Evolutionary conservation across 2,329 filamentous ascomycete genomes (phyloP).

Genomic region (Pseudogymnoascus sp.): DNA sequence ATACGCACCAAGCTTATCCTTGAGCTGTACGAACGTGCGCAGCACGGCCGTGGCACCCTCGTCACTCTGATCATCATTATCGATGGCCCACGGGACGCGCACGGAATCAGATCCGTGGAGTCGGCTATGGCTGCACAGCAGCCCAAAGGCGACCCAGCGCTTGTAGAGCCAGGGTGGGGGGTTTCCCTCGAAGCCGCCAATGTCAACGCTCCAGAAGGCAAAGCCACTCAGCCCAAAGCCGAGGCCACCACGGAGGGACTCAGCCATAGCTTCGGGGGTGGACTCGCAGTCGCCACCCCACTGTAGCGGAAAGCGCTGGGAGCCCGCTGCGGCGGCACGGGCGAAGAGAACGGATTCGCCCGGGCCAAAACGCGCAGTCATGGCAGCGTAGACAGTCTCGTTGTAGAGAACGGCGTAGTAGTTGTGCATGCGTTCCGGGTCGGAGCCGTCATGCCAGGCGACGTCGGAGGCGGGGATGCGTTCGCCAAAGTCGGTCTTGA

Average conservation of each 20-base stretch:
- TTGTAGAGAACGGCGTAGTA: conserved; percentile 57
- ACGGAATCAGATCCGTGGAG: conserved; percentile 53
- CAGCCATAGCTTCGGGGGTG: conserved; percentile 54
- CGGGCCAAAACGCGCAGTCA: conserved; percentile 41
- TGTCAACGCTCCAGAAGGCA: conserved; percentile 55
- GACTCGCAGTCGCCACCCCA: conserved; percentile 59
- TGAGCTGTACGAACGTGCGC: conserved; percentile 38
- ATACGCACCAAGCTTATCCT: conserved; percentile 52
- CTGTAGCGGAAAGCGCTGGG: conserved; percentile 50
- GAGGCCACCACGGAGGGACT: conserved; percentile 52
- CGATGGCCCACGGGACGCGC: conserved; percentile 57
- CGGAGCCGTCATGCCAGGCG: conserved; percentile 44
- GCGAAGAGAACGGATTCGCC: conserved; percentile 51
- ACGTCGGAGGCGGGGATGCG: conserved; percentile 50
- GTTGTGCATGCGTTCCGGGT: conserved; percentile 55
- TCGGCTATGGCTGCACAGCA: conserved; percentile 52
- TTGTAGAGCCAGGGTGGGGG: conserved; percentile 54
- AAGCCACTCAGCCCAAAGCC: conserved; percentile 50
- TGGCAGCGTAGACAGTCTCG: conserved; percentile 48
- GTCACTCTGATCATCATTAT: conserved; percentile 43
- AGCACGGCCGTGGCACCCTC: conserved; percentile 42
- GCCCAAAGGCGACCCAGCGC: conserved; percentile 56
- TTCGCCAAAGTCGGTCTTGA: conserved; percentile 59
- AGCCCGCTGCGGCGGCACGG: conserved; percentile 49
- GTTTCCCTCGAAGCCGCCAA: conserved; percentile 55